A percentile compares a stretch with the other conserved stretches of the same genome.
Evolutionary conservation across 1,139 yeast species (phyloP).

Genomic region (Zygosaccharomyces pseudobailii): DNA sequence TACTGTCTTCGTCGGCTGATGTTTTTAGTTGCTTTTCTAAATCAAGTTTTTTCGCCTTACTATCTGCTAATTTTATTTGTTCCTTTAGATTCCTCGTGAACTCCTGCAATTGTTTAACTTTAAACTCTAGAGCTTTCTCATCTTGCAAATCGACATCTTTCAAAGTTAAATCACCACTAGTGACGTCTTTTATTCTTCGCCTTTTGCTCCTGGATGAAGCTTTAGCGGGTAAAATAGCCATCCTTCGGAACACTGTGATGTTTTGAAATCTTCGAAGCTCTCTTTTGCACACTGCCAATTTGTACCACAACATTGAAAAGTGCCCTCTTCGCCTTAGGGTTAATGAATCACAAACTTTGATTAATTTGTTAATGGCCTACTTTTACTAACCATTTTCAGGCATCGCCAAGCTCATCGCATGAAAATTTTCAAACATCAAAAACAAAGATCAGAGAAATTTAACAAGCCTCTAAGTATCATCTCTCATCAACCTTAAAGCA

Average conservation of each 20-base stretch:
- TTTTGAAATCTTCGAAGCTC: not conserved
- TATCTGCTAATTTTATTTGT: constrained; percentile 22
- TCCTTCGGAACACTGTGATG: constrained; percentile 6
- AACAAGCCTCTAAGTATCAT: no score
- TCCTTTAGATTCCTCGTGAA: constrained; percentile 35
- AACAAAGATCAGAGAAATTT: not conserved
- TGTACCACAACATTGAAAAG: constrained; percentile 6
- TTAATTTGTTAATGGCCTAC: not conserved
- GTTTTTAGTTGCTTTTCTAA: constrained; percentile 6
- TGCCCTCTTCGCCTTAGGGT: not conserved
- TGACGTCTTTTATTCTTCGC: constrained; percentile 12
- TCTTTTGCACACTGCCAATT: not conserved
- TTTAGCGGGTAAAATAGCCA: constrained; percentile 18
- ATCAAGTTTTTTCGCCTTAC: constrained; percentile 9
- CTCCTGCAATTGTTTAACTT: constrained; percentile 42
- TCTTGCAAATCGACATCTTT: constrained; percentile 13
- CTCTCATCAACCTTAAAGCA: no score
- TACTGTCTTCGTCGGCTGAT: constrained; percentile 21
- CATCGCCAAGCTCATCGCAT: constrained; percentile 14
- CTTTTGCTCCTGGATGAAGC: constrained; percentile 12
- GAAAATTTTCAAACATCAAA: constrained; percentile 9
- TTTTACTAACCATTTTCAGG: not conserved
- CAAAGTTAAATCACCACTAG: constrained; percentile 15
- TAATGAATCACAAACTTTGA: not conserved
- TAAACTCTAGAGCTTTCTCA: constrained; percentile 30